A percentile compares a stretch with the other conserved stretches of the same genome.
These are phyloP conservation scores for Kwoniella mangroviensis DNA, from an alignment of 768 basidiomycete genomes.

Conservation along the genomic window DNA sequence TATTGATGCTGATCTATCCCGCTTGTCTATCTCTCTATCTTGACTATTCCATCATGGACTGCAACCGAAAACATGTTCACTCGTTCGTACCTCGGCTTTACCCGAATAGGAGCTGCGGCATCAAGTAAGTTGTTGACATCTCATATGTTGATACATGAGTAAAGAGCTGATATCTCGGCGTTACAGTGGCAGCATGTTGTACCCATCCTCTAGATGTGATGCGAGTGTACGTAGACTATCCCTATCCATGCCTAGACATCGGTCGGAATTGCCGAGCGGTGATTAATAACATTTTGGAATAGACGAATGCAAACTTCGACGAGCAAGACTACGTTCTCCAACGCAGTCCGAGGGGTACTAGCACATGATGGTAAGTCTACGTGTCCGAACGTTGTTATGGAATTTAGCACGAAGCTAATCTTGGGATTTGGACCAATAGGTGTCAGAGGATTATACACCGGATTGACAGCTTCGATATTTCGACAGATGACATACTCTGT, in stretches of 20 bases:
- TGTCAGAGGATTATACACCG: constrained; percentile 53
- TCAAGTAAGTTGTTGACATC: constrained; percentile 36
- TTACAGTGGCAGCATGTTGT: constrained; percentile 52
- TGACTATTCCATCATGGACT: neutral
- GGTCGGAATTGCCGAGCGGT: neutral
- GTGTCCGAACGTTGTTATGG: neutral
- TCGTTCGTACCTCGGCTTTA: constrained; percentile 15
- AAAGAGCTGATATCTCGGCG: neutral
- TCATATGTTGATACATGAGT: neutral
- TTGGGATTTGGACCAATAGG: constrained; percentile 24
- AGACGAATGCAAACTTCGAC: constrained; percentile 53
- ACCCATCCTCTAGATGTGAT: constrained; percentile 53
- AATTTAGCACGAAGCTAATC: too few species aligned
- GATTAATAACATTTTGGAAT: neutral
- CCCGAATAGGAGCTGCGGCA: constrained; percentile 44
- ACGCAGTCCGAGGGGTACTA: constrained; percentile 35
- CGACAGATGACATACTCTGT: constrained; percentile 52
- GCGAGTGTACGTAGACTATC: constrained; percentile 45
- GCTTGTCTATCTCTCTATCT: neutral
- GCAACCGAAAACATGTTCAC: neutral
- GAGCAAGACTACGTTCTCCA: constrained; percentile 34
- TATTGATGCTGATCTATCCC: neutral
- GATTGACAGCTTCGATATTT: constrained; percentile 52
- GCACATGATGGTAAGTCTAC: constrained; percentile 30
- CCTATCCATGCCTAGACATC: neutral